Base-by-base conservation (phyloP, 2,329 filamentous ascomycete species). In the Sporothrix pallida region DNA sequence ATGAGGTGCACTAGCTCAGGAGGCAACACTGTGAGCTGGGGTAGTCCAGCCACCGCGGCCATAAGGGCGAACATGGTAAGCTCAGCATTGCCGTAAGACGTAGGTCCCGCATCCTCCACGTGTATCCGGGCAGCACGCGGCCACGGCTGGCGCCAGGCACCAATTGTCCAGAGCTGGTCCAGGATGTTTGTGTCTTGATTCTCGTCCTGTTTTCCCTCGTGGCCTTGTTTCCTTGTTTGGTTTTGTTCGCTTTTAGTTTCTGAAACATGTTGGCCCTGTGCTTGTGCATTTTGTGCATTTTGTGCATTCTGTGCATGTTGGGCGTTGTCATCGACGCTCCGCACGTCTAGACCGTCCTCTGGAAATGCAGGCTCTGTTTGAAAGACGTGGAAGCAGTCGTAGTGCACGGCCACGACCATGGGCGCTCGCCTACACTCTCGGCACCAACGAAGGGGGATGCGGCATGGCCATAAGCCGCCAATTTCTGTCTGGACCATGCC, bases 131-230 rank as follows among this genome's bases (percentile, higher is more conserved):
- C 23, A 37, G 48, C 67, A 42, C 15, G 15, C 48, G 26, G 15
- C 67, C 48, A 70, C 23, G 67, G 67, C 48, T 48, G 67, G 48
- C 67, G 67, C 67, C 67, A 70, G 48, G 67, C 67, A 23, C 67
- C 67, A 31, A 44, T n/a, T 31, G 48, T 70, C 67, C 67, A 65
- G n/a, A 72, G 70, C 58, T 26, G 1, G 46, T 72, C 70, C 46
- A 65, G 46, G 42, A 72, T 37, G 54, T 63, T 13, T 62, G 54
- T 37, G 70, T 46, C 70, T 42, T n/a, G 70, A 13, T 71, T 20
- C 3, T 3, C 58, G 12, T 71, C 20, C 44, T 71, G 13, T 56
- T 31, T 54, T 46, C 37, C 54, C n/a, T 50, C 37, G 69, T 17
- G 1, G 26, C 7, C 13, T n/a, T n/a, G n/a, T n/a, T n/a, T n/a